Evolutionary conservation across 306 rosid species (phyloP).

Genomic region (Heteromeles arbutifolia): DNA sequence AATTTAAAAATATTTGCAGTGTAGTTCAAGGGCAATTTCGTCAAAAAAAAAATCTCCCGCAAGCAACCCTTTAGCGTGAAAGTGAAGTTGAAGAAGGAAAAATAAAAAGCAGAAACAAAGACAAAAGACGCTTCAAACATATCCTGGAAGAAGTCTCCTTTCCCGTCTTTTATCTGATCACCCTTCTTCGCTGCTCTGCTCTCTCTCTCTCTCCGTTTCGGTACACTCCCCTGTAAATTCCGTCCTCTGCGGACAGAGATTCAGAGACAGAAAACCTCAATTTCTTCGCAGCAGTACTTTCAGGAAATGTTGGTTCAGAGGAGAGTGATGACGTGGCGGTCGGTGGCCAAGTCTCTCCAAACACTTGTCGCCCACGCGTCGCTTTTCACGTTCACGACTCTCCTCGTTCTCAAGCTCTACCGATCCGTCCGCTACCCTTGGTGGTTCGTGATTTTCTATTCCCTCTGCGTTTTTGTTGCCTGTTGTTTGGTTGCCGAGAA

Average conservation of each 20-base stretch:
- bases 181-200: not conserved
- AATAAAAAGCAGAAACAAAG: not conserved
- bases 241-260: not conserved
- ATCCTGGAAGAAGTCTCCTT: not conserved
- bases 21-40: not conserved
- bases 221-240: not conserved
- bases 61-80: not conserved
- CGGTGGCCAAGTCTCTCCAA: constrained; percentile 58
- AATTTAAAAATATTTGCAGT: no score
- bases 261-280: not conserved
- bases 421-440: constrained; percentile 40
- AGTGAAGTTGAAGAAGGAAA: not conserved
- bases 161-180: not conserved
- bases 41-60: not conserved
- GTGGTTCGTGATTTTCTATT: constrained; percentile 51
- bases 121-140: not conserved
- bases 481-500: constrained; percentile 16
- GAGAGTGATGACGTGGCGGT: constrained; percentile 77
- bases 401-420: constrained; percentile 66
- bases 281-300: not conserved
- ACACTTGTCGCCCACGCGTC: constrained; percentile 58
- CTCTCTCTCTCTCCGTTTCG: not conserved
- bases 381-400: constrained; percentile 63
- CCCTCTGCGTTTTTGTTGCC: not conserved
- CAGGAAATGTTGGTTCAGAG: constrained; percentile 45